Evolutionary conservation across 2,329 filamentous ascomycete genomes (phyloP).

Genomic region (Neofusicoccum laricinum): DNA sequence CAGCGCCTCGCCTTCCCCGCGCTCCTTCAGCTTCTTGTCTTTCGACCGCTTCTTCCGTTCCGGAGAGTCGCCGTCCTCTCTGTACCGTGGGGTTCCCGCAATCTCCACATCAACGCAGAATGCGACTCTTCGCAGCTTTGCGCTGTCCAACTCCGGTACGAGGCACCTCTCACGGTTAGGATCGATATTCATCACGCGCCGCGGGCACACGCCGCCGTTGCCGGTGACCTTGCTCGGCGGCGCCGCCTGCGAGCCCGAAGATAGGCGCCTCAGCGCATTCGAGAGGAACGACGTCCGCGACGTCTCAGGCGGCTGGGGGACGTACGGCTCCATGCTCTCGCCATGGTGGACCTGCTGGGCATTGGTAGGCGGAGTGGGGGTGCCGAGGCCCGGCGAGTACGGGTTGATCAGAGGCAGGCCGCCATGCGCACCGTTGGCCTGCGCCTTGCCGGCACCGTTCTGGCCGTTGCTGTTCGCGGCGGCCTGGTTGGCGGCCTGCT

Average conservation of each 20-base stretch:
- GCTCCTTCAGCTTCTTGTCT: conserved; percentile 60
- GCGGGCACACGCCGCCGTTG: conserved; percentile 71
- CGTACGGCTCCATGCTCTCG: conserved; percentile 57
- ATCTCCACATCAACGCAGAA: conserved; percentile 99
- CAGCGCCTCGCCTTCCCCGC: conserved; percentile 69
- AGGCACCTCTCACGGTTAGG: conserved; percentile 73
- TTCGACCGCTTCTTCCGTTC: conserved; percentile 51
- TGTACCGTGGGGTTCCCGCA: conserved; percentile 77
- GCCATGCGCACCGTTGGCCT: conserved; percentile 19
- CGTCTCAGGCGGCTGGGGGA: conserved; percentile 69
- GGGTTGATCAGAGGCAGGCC: conserved; percentile 18
- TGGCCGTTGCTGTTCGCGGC: neutral
- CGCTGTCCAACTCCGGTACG: conserved; percentile 73
- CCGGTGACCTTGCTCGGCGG: conserved; percentile 36
- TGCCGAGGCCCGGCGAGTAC: conserved; percentile 35
- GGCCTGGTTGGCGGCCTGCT: conserved; percentile 30
- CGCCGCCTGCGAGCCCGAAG: conserved; percentile 48
- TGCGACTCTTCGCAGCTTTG: conserved; percentile 80
- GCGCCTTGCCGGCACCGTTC: conserved; percentile 15
- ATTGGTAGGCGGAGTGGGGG: conserved; percentile 46
- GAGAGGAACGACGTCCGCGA: conserved; percentile 73
- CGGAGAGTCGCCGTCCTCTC: conserved; percentile 54
- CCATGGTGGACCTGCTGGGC: conserved; percentile 40
- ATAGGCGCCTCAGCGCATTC: conserved; percentile 77
- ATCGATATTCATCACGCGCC: conserved; percentile 82